Conservation (phyloP, 139 green algal genomes). For the Chlamydomonas sp. region DNA sequence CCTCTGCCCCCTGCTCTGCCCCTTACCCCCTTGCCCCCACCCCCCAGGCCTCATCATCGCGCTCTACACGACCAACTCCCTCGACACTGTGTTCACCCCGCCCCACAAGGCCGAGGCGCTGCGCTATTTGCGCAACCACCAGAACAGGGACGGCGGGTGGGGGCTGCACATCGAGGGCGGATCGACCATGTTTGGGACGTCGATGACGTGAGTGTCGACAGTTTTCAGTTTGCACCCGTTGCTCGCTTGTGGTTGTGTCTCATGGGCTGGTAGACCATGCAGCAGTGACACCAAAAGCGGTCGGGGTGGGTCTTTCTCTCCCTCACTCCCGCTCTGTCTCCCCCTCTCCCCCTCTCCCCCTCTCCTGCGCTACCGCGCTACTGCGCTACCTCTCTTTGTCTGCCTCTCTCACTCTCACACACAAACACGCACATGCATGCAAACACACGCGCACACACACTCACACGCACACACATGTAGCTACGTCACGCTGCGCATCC, state of each 20-base stretch:
- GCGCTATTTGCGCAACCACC: constrained; percentile 92
- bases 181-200: constrained; percentile 98
- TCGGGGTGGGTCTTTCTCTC: constrained; percentile 89
- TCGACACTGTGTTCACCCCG: constrained; percentile 68
- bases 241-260: constrained; percentile 79
- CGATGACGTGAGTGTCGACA: constrained; percentile 69
- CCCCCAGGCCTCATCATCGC: constrained; percentile 84
- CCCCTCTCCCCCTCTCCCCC: too few relatives aligned
- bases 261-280: constrained; percentile 96
- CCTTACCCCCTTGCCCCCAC: too few relatives aligned
- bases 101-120: constrained; percentile 63
- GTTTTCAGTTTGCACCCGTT: too few relatives aligned
- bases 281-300: constrained; percentile 97
- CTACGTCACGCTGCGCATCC: constrained; percentile 43
- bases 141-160: constrained; percentile 92
- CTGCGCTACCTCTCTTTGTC: too few relatives aligned
- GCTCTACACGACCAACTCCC: constrained; percentile 60
- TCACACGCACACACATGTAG: too few relatives aligned
- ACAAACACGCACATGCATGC: too few relatives aligned
- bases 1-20: too few relatives aligned
- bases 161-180: constrained; percentile 96
- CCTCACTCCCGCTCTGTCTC: too few relatives aligned
- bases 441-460: too few relatives aligned
- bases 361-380: too few relatives aligned
- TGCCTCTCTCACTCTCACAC: too few relatives aligned